Evolutionary conservation across 768 basidiomycete species (phyloP), one percentile per base, ranked within the genome.

Genomic region (Pleurotus tuber-regium): DNA sequence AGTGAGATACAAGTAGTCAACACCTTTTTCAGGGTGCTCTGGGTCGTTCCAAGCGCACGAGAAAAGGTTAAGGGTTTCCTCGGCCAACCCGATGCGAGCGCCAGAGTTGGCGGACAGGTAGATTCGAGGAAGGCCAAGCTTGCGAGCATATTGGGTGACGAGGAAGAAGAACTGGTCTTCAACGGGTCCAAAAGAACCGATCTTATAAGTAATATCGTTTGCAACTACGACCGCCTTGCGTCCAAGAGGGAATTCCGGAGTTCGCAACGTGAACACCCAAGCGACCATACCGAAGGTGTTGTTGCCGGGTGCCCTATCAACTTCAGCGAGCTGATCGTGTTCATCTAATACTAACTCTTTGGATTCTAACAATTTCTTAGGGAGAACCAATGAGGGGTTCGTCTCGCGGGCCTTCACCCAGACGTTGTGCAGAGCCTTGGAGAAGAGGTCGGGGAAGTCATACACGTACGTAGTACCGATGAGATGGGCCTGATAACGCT

Each of bases 31-130:
- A 1, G 95, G 96, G 44, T 83, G 78, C 9, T 66, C 74, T 4
- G 77, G 71, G 59, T 92, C 89, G 59, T 86, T 86, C 95, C 95
- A 99, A 18, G 94, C 91, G 36, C 83, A 89, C 26, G 90, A 89
- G 74, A 98, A 97, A 52, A 97, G 75, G 54, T 79, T 75, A 60
- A 97, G 75, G 18, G 86, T 79, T 67, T 99, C 97, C 67, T 98
- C 97, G 3, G 93, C 97, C 30, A 99, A 70, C 50, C 97, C 97
- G 54, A 98, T 86, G 54, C 97, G 88, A 57, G 97, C 97, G 61
- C 97, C 97, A 29, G 97, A 98, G 76, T 99, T 99, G 59, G 97
- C 97, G 4, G 97, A 98, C 35, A 99, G 84, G 71, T 99, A 99
- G 59, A 99, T 87, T 39, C 97, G 89, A 42, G 97, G 97, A 23